These are phyloP conservation scores for Metschnikowia arizonensis DNA, from an alignment of 805 yeast genomes.

Conservation along the genomic window DNA sequence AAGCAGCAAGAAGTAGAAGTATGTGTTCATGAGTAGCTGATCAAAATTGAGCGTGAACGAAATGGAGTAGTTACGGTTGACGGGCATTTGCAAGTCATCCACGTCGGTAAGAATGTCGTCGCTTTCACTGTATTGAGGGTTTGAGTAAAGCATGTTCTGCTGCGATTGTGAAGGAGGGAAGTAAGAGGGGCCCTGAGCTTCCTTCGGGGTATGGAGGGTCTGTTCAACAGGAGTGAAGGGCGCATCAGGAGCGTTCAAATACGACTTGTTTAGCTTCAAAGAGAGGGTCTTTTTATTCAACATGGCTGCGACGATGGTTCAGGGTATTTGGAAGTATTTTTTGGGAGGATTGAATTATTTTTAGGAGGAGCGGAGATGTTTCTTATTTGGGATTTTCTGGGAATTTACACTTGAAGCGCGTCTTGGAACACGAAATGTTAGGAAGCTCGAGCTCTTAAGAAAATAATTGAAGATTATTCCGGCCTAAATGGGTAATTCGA, in stretches of 20 bases:
- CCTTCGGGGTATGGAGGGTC: constrained; percentile 39
- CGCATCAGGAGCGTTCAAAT: constrained; percentile 22
- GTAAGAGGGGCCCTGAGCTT: constrained; percentile 15
- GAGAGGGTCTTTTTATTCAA: constrained; percentile 33
- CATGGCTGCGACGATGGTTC: constrained; percentile 13
- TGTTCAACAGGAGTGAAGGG: constrained; percentile 47
- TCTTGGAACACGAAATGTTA: not conserved
- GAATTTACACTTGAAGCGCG: constrained; percentile 1
- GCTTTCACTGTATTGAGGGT: constrained; percentile 35
- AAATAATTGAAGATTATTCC: not conserved
- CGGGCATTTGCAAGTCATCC: constrained; percentile 29
- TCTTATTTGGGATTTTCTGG: not conserved
- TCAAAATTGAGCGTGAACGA: constrained; percentile 36
- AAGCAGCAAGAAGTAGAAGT: constrained; percentile 32
- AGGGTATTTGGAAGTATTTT: not conserved
- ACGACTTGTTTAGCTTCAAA: constrained; percentile 32
- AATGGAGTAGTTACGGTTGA: constrained; percentile 26
- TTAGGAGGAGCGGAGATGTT: not conserved
- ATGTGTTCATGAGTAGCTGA: constrained; percentile 32
- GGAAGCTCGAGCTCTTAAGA: not conserved
- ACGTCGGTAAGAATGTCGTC: constrained; percentile 42
- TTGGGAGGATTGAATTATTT: not conserved
- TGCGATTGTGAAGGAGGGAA: constrained; percentile 9
- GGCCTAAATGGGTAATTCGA: not conserved
- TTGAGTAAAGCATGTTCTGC: constrained; percentile 23